These are phyloP conservation scores for Phytophthora vignae DNA, from an alignment of 352 stramenopile genomes.

Conservation along the genomic window DNA sequence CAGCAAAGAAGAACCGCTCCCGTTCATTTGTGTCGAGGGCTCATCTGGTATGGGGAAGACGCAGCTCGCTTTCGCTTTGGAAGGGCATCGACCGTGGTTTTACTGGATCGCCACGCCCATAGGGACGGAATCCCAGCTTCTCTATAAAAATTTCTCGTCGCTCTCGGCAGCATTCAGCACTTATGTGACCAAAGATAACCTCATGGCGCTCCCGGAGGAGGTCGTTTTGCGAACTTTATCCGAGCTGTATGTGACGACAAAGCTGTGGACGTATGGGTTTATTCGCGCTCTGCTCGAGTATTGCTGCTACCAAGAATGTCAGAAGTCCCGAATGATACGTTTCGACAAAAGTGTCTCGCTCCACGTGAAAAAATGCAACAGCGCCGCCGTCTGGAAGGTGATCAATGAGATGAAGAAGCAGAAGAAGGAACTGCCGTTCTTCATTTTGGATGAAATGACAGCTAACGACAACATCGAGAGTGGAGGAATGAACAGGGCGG, in stretches of 20 bases:
- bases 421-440: not conserved
- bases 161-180: not conserved
- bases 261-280: not conserved
- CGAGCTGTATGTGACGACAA: not conserved
- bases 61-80: not conserved
- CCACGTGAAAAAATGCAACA: not conserved
- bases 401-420: not conserved
- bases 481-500: not conserved
- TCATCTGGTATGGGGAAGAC: not conserved
- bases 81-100: not conserved
- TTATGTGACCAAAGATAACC: not conserved
- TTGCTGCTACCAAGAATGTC: not conserved
- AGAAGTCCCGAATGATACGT: not conserved
- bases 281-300: not conserved
- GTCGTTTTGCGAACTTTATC: not conserved
- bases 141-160: not conserved
- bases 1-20: not conserved
- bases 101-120: not conserved
- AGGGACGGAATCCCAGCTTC: not conserved
- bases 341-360: not conserved
- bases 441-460: constrained; percentile 1
- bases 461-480: not conserved
- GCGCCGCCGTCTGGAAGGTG: not conserved
- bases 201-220: not conserved
- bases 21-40: not conserved